Percentiles rank a stretch among this genome's conserved stretches.
Evolutionary conservation across 108 stramenopile genomes (phyloP).

Genomic region (Cyclotella choctawhatcheeana): DNA sequence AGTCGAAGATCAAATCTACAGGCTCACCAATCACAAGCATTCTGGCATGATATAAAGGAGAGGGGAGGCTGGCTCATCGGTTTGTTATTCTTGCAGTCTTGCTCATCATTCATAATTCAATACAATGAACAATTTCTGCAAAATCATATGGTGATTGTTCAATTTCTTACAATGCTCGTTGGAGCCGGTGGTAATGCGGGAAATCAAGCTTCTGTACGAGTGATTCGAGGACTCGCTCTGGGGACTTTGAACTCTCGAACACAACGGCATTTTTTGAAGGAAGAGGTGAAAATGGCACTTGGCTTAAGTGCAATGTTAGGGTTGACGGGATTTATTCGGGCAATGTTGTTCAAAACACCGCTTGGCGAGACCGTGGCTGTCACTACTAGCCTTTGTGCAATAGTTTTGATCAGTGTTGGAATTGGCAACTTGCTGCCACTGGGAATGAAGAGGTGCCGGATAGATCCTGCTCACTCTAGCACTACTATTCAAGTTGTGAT

Average conservation of each 20-base stretch:
- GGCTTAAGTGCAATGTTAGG: slow-evolving; percentile 66
- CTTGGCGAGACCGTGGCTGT: slow-evolving; percentile 83
- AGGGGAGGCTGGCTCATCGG: slow-evolving; percentile 88
- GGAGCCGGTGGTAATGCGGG: slow-evolving; percentile 93
- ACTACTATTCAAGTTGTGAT: slow-evolving; percentile 93
- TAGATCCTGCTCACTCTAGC: slow-evolving; percentile 90
- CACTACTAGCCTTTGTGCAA: slow-evolving; percentile 70
- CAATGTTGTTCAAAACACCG: slow-evolving; percentile 68
- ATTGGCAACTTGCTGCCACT: slow-evolving; percentile 84
- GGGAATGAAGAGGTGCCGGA: slow-evolving; percentile 70
- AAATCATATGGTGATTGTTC: slow-evolving; percentile 83
- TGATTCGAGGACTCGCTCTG: slow-evolving; percentile 84
- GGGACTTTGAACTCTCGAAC: slow-evolving; percentile 73
- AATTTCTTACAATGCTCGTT: slow-evolving; percentile 92
- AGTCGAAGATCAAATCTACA: slow-evolving; percentile 4
- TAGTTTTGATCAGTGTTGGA: slow-evolving; percentile 79
- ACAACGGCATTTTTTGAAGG: slow-evolving; percentile 57
- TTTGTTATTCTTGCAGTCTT: slow-evolving; percentile 83
- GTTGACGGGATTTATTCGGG: slow-evolving; percentile 74
- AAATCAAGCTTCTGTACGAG: slow-evolving; percentile 90
- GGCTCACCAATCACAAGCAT: slow-evolving; percentile 55
- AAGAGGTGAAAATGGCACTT: slow-evolving; percentile 80
- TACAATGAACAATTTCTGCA: slow-evolving; percentile 82
- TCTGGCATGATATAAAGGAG: slow-evolving; percentile 71
- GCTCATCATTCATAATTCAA: slow-evolving; percentile 81